Conservation (phyloP, 176 grass and related monocot genomes). For the Canna indica region DNA sequence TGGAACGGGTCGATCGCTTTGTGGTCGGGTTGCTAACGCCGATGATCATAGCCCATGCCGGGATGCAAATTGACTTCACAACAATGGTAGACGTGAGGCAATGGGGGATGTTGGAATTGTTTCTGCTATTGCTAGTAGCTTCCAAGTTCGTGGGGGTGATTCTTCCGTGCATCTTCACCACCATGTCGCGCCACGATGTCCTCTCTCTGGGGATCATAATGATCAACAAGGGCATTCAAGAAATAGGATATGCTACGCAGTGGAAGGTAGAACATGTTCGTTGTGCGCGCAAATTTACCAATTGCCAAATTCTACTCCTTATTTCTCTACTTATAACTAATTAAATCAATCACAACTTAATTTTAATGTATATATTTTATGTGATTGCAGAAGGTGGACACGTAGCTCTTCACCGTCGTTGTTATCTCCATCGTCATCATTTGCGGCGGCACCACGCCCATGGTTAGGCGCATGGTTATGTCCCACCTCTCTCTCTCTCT, state of each 20-base stretch:
- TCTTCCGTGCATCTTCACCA: constrained; percentile 44
- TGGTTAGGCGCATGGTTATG: constrained; percentile 36
- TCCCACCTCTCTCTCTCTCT: no score
- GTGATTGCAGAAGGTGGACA: not conserved
- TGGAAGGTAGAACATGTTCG: constrained; percentile 53
- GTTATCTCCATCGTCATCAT: constrained; percentile 34
- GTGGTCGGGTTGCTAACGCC: constrained; percentile 55
- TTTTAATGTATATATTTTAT: no score
- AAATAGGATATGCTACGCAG: constrained; percentile 57
- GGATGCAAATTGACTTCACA: constrained; percentile 45
- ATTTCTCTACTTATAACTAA: no score
- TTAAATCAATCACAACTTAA: no score
- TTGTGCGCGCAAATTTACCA: constrained; percentile 30
- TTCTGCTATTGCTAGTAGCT: constrained; percentile 36
- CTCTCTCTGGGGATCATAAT: constrained; percentile 68
- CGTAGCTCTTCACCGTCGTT: constrained; percentile 15
- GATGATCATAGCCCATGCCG: constrained; percentile 48
- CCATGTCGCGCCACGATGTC: constrained; percentile 46
- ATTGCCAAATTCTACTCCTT: no score
- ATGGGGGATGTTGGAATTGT: constrained; percentile 34
- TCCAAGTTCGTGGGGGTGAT: constrained; percentile 58
- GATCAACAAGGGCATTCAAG: constrained; percentile 74
- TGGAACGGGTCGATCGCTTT: constrained; percentile 66
- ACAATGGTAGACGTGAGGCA: constrained; percentile 1
- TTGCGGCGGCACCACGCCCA: constrained; percentile 41